Percentiles rank a stretch among this genome's conserved stretches.
These are phyloP conservation scores for Blastobotrys niveus DNA, from an alignment of 1,139 yeast species.

Conservation along the genomic window DNA sequence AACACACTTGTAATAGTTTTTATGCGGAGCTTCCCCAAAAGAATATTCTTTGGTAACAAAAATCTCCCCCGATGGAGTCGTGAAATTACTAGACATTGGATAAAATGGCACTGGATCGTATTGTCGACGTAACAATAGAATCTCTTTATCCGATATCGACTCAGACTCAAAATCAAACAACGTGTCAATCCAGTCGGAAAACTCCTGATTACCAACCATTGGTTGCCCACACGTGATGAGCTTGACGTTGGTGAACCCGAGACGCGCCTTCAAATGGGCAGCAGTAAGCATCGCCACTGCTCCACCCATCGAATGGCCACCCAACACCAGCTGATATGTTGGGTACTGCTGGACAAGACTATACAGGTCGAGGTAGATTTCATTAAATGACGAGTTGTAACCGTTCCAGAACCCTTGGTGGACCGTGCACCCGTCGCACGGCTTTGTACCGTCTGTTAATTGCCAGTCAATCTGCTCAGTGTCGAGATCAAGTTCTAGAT, in stretches of 20 bases:
- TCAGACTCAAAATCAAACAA: neutral
- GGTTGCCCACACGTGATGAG: conserved; percentile 10
- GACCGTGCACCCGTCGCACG: conserved; percentile 2
- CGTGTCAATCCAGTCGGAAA: conserved; percentile 6
- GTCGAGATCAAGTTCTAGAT: conserved; percentile 8
- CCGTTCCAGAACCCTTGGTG: conserved; percentile 10
- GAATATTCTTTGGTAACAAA: neutral
- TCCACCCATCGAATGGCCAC: conserved; percentile 13
- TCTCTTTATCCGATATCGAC: neutral
- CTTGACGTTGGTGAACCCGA: neutral
- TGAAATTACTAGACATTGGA: neutral
- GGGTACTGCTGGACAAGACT: conserved; percentile 1
- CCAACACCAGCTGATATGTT: neutral
- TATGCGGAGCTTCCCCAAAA: neutral
- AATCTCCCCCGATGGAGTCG: conserved; percentile 8
- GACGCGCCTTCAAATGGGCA: conserved; percentile 6
- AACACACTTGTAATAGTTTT: conserved; percentile 3
- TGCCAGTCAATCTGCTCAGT: neutral
- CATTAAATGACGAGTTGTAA: conserved; percentile 4
- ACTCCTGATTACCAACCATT: conserved; percentile 6
- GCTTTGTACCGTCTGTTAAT: neutral
- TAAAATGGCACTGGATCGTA: conserved; percentile 13
- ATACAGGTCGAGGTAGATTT: neutral
- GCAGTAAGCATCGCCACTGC: conserved; percentile 10
- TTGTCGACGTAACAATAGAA: conserved; percentile 3